Evolutionary conservation across 202 grass and related monocot species (phyloP).

Genomic region (Panicum hallii): DNA sequence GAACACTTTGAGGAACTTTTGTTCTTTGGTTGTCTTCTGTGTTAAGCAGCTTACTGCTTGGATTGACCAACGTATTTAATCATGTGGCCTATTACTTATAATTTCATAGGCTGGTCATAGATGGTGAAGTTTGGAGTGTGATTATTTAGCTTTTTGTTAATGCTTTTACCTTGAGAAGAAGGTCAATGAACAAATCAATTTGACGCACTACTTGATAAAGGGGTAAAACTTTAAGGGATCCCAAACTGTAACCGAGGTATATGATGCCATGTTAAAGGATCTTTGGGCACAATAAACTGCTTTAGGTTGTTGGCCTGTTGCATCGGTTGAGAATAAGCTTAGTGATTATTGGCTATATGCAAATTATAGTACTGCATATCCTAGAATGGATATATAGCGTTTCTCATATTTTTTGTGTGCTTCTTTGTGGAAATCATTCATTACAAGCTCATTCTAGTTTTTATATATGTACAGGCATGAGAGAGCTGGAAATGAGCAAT

Average conservation of each 20-base stretch:
- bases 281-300: background rate
- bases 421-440: background rate
- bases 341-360: slow-evolving; percentile 17
- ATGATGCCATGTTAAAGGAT: slow-evolving; percentile 12
- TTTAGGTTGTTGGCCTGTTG: background rate
- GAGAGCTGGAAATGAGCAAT: slow-evolving; percentile 90
- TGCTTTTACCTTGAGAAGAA: background rate
- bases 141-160: background rate
- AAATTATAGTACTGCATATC: slow-evolving; percentile 19
- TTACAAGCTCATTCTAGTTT: slow-evolving; percentile 44
- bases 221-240: background rate
- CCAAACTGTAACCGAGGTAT: background rate
- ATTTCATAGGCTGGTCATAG: background rate
- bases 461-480: slow-evolving; percentile 60
- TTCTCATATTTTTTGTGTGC: background rate
- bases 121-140: background rate
- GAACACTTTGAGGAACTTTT: background rate
- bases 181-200: background rate
- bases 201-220: background rate
- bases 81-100: background rate
- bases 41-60: background rate
- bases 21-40: slow-evolving; percentile 3
- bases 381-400: background rate
- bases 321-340: background rate
- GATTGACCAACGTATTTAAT: background rate